A percentile compares a stretch with the other conserved stretches of the same genome.
Conservation (phyloP, 805 yeast species). For the Myxozyma lipomycoides region DNA sequence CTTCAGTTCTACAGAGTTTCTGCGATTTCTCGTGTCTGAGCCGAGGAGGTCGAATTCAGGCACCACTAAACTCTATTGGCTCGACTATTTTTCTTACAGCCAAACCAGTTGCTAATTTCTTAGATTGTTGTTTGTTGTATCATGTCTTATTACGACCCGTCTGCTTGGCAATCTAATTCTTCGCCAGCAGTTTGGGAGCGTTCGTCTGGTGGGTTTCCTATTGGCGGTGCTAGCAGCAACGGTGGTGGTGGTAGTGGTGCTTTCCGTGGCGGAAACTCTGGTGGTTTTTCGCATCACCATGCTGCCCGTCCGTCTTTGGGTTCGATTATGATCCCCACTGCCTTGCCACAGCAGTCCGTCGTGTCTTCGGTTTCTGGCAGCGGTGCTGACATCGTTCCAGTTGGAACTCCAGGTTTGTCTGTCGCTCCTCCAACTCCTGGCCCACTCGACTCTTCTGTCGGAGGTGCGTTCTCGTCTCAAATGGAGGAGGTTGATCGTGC, state of each 20-base stretch:
- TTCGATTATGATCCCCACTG: background rate
- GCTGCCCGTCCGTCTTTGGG: background rate
- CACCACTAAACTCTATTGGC: too few relatives aligned
- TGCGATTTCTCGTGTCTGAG: too few relatives aligned
- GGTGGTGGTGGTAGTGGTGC: background rate
- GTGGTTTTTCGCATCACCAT: background rate
- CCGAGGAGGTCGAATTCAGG: too few relatives aligned
- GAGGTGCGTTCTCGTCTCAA: constrained; percentile 28
- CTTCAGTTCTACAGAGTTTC: too few relatives aligned
- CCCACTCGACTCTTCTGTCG: constrained; percentile 18
- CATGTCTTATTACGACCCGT: constrained; percentile 29
- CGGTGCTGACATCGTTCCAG: background rate
- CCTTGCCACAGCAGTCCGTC: background rate
- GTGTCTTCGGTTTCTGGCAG: background rate
- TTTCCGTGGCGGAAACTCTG: background rate
- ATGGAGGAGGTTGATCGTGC: constrained; percentile 30
- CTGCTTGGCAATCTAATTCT: constrained; percentile 25
- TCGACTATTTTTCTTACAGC: too few relatives aligned
- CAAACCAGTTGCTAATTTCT: too few relatives aligned
- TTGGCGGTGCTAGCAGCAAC: background rate
- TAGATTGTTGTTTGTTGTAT: too few relatives aligned
- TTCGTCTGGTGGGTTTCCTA: background rate
- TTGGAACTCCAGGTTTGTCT: background rate
- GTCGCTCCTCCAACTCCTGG: constrained; percentile 14
- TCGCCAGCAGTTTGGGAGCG: constrained; percentile 22